phyloP scores from a whole-genome alignment of 306 rosid species.

The Vigna nakashimae region DNA sequence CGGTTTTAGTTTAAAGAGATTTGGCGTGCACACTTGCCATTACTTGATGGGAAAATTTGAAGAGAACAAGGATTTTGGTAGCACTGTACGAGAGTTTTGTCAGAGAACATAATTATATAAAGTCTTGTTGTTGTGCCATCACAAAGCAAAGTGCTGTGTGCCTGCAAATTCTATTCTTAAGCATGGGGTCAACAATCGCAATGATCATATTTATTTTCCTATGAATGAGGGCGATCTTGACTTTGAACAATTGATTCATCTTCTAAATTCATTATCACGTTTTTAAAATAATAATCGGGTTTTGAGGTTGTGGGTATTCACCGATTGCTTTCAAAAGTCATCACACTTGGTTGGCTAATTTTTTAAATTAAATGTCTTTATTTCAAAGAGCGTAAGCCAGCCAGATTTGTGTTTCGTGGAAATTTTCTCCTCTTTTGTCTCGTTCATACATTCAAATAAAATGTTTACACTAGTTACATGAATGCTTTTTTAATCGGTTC shows the following conservation, averaged over 20 bases:
- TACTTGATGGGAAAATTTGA: conserved; percentile 8
- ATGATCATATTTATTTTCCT: conserved; percentile 14
- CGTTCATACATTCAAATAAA: conserved; percentile 11
- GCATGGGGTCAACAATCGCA: not conserved
- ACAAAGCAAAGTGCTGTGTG: not conserved
- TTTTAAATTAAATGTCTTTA: not conserved
- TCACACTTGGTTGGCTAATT: not conserved
- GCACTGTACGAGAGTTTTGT: not conserved
- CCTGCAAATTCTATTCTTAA: not conserved
- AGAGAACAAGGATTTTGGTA: not conserved
- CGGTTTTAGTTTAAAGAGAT: conserved; percentile 30
- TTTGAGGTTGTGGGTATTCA: conserved; percentile 38
- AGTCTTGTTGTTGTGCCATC: not conserved
- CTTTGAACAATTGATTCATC: conserved; percentile 7
- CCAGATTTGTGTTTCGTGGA: not conserved
- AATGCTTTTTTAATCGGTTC: not conserved
- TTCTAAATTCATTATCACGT: not conserved
- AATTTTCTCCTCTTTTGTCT: not conserved
- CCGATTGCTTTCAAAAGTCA: conserved; percentile 10
- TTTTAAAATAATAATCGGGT: not conserved
- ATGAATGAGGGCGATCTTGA: conserved; percentile 37
- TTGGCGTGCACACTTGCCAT: conserved; percentile 25
- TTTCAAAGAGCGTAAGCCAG: not conserved
- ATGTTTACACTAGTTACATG: not conserved
- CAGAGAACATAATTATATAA: not conserved